Conservation (phyloP, 306 rosid genomes). For the Lathyrus sativus region DNA sequence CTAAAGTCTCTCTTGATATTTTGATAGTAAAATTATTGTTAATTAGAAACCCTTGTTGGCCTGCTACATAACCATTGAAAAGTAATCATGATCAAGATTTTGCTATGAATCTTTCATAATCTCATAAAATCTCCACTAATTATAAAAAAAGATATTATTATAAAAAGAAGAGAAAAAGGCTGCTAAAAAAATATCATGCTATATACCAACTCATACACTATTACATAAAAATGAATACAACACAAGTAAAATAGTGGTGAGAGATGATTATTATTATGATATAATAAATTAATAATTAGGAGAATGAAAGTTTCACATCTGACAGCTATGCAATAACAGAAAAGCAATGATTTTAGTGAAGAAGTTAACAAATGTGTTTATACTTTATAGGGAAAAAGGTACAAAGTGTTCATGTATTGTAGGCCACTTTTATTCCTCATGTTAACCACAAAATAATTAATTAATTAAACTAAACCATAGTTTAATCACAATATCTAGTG, state of each 20-base stretch:
- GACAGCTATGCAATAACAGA: conserved; percentile 74
- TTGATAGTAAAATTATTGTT: conserved; percentile 31
- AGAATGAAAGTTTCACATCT: conserved; percentile 39
- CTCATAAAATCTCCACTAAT: conserved; percentile 58
- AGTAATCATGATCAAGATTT: conserved; percentile 64
- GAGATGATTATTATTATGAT: conserved; percentile 25
- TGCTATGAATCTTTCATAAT: conserved; percentile 60
- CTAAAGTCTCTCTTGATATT: conserved; percentile 29
- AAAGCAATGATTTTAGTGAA: conserved; percentile 71
- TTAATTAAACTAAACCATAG: not conserved
- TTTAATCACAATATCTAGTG: not conserved
- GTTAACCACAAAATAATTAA: not conserved
- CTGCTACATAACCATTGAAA: conserved; percentile 47
- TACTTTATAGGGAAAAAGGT: conserved; percentile 41
- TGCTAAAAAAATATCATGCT: conserved; percentile 42
- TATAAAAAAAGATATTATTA: conserved; percentile 25
- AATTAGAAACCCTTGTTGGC: conserved; percentile 34
- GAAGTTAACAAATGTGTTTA: conserved; percentile 52
- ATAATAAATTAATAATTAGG: conserved; percentile 32
- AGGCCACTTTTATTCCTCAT: conserved; percentile 57
- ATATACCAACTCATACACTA: conserved; percentile 43
- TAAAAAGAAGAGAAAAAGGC: conserved; percentile 49
- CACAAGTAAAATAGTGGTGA: conserved; percentile 35
- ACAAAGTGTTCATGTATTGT: conserved; percentile 45
- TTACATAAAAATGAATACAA: conserved; percentile 28